A percentile compares a stretch with the other conserved stretches of the same genome.
Conservation (phyloP, 257 asterid genomes). For the Knoxia roxburghii region DNA sequence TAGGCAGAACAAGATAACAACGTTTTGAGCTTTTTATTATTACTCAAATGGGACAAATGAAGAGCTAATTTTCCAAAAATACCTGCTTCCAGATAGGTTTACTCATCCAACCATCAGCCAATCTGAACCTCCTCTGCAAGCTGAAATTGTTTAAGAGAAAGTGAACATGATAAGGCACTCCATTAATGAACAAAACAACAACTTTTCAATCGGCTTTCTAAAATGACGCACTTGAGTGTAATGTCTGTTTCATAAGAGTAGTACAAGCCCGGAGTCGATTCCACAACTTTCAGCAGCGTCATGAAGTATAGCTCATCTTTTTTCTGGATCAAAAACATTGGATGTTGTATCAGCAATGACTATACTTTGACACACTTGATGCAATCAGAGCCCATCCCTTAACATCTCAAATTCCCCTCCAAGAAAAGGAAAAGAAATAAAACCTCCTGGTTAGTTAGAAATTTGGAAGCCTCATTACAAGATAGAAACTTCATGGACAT, state of each 20-base stretch:
- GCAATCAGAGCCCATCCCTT: not conserved
- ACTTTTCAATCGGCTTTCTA: slow-evolving; percentile 12
- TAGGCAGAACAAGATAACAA: not conserved
- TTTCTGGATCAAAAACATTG: slow-evolving; percentile 41
- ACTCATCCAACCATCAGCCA: slow-evolving; percentile 80
- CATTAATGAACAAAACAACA: slow-evolving; percentile 5
- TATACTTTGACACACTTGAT: not conserved
- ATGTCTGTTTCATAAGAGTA: slow-evolving; percentile 88
- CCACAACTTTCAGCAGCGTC: slow-evolving; percentile 75
- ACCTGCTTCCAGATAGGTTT: slow-evolving; percentile 99
- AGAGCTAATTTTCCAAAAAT: not conserved
- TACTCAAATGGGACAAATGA: not conserved
- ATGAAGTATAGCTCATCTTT: slow-evolving; percentile 77
- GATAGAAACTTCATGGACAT: slow-evolving; percentile 75
- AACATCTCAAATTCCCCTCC: not conserved
- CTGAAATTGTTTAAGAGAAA: slow-evolving; percentile 36
- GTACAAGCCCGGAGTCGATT: slow-evolving; percentile 87
- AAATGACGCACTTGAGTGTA: slow-evolving; percentile 63
- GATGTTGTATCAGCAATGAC: not conserved
- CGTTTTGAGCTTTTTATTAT: not conserved
- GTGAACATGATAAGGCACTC: slow-evolving; percentile 7
- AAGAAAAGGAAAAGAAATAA: slow-evolving; percentile 11
- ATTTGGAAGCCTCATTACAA: slow-evolving; percentile 68
- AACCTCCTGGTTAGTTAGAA: slow-evolving; percentile 67
- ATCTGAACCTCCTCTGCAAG: slow-evolving; percentile 84